Percentiles rank a stretch among this genome's conserved stretches.
Evolutionary conservation across 345 rosid genomes (phyloP).

Genomic region (Pelargonium nanum): DNA sequence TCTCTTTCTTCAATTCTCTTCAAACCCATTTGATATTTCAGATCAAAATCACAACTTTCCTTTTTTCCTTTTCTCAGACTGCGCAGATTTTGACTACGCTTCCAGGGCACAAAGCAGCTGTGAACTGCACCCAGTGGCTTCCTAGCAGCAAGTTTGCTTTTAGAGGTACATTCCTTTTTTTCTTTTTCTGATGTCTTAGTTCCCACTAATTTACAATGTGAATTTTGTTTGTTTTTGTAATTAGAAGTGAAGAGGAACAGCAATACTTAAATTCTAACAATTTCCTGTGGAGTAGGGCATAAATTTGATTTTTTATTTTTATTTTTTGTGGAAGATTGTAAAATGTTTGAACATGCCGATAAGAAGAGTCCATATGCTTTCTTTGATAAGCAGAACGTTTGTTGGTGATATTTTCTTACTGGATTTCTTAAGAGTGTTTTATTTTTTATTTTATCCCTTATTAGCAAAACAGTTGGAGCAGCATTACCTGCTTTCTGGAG

Average conservation of each 20-base stretch:
- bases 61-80: conserved; percentile 24
- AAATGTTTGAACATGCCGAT: too few relatives aligned
- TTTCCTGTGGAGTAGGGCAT: too few relatives aligned
- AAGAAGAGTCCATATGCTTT: too few relatives aligned
- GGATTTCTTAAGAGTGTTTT: background rate
- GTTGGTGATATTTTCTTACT: background rate
- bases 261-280: too few relatives aligned
- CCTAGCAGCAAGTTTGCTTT: conserved; percentile 65
- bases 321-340: too few relatives aligned
- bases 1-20: background rate
- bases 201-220: too few relatives aligned
- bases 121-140: conserved; percentile 88
- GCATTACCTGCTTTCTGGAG: conserved; percentile 81
- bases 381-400: background rate
- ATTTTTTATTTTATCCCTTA: background rate
- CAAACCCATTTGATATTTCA: background rate
- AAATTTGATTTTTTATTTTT: too few relatives aligned
- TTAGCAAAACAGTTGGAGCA: conserved; percentile 49
- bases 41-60: background rate
- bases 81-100: conserved; percentile 83
- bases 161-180: too few relatives aligned
- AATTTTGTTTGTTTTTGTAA: too few relatives aligned
- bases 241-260: too few relatives aligned
- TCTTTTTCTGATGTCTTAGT: too few relatives aligned
- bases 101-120: conserved; percentile 72